These are phyloP conservation scores for Rhinocladiella similis DNA, from an alignment of 2,329 filamentous ascomycete genomes.

Conservation along the genomic window DNA sequence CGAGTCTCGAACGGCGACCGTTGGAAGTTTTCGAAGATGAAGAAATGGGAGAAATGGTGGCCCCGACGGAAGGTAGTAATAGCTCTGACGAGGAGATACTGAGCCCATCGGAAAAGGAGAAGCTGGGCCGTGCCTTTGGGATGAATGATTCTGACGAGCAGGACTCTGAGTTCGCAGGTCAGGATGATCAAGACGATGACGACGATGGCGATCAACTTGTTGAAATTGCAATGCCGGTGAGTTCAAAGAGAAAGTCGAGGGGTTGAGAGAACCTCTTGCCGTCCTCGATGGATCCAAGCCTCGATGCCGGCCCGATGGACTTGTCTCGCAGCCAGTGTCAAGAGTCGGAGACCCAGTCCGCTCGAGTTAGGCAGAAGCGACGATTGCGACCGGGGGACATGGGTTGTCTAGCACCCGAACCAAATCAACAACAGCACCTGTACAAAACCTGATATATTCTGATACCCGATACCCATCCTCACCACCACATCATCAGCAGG, in stretches of 20 bases:
- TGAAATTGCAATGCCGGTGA: constrained; percentile 46
- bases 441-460: too few relatives aligned
- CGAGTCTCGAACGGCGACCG: constrained; percentile 50
- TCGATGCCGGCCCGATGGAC: neutral
- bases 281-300: neutral
- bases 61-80: constrained; percentile 33
- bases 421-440: too few relatives aligned
- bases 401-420: too few relatives aligned
- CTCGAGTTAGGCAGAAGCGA: too few relatives aligned
- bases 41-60: constrained; percentile 51
- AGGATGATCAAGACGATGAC: constrained; percentile 28
- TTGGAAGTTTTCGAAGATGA: constrained; percentile 61
- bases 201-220: constrained; percentile 38
- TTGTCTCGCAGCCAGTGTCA: too few relatives aligned
- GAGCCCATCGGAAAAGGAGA: constrained; percentile 24
- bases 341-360: too few relatives aligned
- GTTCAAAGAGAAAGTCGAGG: constrained; percentile 25
- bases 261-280: constrained; percentile 15
- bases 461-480: too few relatives aligned
- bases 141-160: constrained; percentile 26
- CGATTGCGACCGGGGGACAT: too few relatives aligned
- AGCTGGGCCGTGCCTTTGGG: constrained; percentile 19
- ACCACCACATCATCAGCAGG: too few relatives aligned
- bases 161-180: constrained; percentile 29
- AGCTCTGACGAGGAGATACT: constrained; percentile 31